These are phyloP conservation scores for Chernovozyma aurita DNA, from an alignment of 1,139 yeast genomes.

Conservation along the genomic window DNA sequence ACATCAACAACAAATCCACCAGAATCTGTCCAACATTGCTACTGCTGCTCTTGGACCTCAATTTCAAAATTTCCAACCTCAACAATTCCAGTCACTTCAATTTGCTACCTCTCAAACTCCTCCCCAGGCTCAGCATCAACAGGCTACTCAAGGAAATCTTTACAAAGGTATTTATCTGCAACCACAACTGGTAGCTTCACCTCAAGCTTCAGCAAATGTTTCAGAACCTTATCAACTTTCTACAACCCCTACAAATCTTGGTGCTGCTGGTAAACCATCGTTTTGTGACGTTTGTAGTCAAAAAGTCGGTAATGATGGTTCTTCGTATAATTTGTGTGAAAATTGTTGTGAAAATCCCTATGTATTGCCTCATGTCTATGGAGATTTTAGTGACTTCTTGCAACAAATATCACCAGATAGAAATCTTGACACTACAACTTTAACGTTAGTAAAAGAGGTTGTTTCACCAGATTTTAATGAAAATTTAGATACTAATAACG, in stretches of 20 bases:
- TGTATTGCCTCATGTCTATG: conserved; percentile 28
- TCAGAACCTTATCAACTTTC: neutral
- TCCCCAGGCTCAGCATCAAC: conserved; percentile 9
- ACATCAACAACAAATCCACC: conserved; percentile 5
- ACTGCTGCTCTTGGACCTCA: neutral
- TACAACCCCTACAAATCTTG: neutral
- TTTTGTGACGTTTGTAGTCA: conserved; percentile 25
- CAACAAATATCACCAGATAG: conserved; percentile 17
- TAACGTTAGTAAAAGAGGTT: conserved; percentile 36
- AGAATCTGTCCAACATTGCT: neutral
- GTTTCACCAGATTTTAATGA: conserved; percentile 25
- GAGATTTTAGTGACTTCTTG: conserved; percentile 34
- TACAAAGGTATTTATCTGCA: neutral
- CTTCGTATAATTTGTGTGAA: conserved; percentile 24
- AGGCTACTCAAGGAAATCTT: conserved; percentile 6
- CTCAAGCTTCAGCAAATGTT: neutral
- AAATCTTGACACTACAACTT: conserved; percentile 7
- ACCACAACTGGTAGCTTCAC: conserved; percentile 8
- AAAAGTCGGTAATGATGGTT: conserved; percentile 20
- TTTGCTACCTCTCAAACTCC: conserved; percentile 11
- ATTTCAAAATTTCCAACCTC: conserved; percentile 3
- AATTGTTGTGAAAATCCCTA: conserved; percentile 32
- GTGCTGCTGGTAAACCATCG: conserved; percentile 9
- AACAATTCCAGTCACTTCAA: conserved; percentile 6
- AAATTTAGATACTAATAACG: conserved; percentile 21